Evolutionary conservation across 116 monocot species (phyloP), one percentile per base, ranked within the genome.

Genomic region (Posidonia oceanica): DNA sequence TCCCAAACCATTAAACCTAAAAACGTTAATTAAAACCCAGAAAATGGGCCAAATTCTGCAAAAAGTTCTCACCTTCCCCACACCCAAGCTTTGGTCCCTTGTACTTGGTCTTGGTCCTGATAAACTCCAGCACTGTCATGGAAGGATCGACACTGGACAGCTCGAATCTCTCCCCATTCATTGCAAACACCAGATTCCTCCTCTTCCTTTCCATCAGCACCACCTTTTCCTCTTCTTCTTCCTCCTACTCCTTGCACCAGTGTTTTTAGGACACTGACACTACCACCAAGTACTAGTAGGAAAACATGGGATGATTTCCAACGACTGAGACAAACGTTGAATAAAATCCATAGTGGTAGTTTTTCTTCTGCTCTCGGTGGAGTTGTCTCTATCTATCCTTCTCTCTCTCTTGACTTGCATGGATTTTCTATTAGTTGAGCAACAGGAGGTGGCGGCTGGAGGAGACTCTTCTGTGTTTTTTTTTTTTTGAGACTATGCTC

Each of bases 31-130:
- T 29, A 29, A 29, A 29, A 29, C 29, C 29, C 7, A 48, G 17
- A 14, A 23, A 22, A 3, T 2, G 0, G 14, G 54, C 16, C 58
- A 20, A 63, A 36, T 18, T n/a, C 22, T 29, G 29, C 39, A 42
- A 36, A 15, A 65, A 17, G 55, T 3, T 52, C 6, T 55, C 8
- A 86, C 92, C 92, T 84, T 92, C 92, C 17, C 92, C 83, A 63
- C 92, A 92, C 0, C 82, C 86, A 48, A 92, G 88, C 79, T 92
- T 92, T 54, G 88, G 72, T 4, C 92, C 92, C 59, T 71, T 92
- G 78, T 67, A 92, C 10, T 74, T 70, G 4, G 92, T 92, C 36
- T 62, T 63, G 37, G 88, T 84, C 62, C 92, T 72, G 60, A 86
- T 58, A 59, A 92, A 92, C 78, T 88, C 92, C 38, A 92, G 72